A percentile compares a stretch with the other conserved stretches of the same genome.
Conservation (phyloP, 2,329 filamentous ascomycete genomes). For the Clarireedia monteithiana region DNA sequence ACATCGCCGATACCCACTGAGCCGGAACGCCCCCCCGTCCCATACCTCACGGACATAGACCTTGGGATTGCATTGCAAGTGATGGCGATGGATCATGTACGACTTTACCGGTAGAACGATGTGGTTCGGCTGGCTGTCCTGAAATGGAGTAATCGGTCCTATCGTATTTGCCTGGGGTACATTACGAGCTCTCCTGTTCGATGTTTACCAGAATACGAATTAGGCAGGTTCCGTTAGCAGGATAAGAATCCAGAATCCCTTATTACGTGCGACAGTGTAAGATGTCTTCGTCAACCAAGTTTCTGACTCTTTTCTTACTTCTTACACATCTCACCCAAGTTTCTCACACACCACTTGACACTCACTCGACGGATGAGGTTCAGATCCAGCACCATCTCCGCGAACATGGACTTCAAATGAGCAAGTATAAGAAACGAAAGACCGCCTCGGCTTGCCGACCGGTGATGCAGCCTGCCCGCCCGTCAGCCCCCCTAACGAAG, state of each 20-base stretch:
- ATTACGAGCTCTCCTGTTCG: not conserved
- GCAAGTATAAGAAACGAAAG: not conserved
- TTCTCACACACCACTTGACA: not conserved
- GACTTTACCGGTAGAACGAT: not conserved
- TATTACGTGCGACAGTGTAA: conserved; percentile 3
- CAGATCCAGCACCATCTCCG: not conserved
- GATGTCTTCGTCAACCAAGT: not conserved
- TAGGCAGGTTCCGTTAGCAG: not conserved
- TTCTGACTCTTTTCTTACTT: not conserved
- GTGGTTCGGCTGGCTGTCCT: not conserved
- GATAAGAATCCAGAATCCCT: not conserved
- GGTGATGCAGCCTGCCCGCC: conserved; percentile 4
- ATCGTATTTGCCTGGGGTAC: not conserved
- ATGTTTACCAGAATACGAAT: conserved; percentile 1
- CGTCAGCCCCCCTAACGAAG: conserved; percentile 4
- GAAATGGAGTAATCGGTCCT: conserved; percentile 4
- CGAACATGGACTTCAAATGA: not conserved
- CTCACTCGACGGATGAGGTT: not conserved
- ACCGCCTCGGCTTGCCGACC: not conserved
- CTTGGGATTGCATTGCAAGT: not conserved
- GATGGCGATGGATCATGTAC: not conserved
- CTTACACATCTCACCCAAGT: not conserved
- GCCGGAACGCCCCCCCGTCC: not conserved
- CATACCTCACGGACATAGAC: not conserved
- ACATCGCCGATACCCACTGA: not conserved